Evolutionary conservation across 257 asterid species (phyloP).

Genomic region (Henckelia pumila): DNA sequence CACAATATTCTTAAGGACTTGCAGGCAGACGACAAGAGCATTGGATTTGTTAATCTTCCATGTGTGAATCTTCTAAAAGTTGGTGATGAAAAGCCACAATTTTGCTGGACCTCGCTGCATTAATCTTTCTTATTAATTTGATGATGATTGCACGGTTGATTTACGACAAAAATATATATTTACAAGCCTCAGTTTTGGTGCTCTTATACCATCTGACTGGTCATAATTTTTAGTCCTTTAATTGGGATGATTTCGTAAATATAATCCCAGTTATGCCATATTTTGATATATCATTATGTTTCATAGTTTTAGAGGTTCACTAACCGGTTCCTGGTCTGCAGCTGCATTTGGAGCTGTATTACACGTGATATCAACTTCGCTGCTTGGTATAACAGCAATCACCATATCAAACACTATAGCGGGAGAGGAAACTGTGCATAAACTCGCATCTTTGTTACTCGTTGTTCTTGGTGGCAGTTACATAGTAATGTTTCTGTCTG

Average conservation of each 20-base stretch:
- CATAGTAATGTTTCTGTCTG: slow-evolving; percentile 58
- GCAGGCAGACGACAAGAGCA: too few relatives aligned
- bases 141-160: too few relatives aligned
- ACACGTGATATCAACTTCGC: slow-evolving; percentile 85
- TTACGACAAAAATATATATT: too few relatives aligned
- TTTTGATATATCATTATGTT: neutral
- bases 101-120: too few relatives aligned
- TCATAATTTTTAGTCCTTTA: too few relatives aligned
- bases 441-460: slow-evolving; percentile 83
- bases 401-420: slow-evolving; percentile 93
- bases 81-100: too few relatives aligned
- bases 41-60: too few relatives aligned
- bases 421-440: slow-evolving; percentile 98
- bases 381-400: slow-evolving; percentile 93
- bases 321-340: slow-evolving; percentile 33
- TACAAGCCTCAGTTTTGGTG: too few relatives aligned
- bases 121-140: too few relatives aligned
- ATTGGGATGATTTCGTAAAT: too few relatives aligned
- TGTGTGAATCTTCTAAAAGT: too few relatives aligned
- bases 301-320: neutral
- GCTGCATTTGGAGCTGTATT: slow-evolving; percentile 96
- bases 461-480: slow-evolving; percentile 88
- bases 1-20: neutral
- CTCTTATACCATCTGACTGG: too few relatives aligned
- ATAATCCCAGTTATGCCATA: neutral